phyloP scores from a whole-genome alignment of 352 stramenopile species.

The Phytopythium chamaehyphon region DNA sequence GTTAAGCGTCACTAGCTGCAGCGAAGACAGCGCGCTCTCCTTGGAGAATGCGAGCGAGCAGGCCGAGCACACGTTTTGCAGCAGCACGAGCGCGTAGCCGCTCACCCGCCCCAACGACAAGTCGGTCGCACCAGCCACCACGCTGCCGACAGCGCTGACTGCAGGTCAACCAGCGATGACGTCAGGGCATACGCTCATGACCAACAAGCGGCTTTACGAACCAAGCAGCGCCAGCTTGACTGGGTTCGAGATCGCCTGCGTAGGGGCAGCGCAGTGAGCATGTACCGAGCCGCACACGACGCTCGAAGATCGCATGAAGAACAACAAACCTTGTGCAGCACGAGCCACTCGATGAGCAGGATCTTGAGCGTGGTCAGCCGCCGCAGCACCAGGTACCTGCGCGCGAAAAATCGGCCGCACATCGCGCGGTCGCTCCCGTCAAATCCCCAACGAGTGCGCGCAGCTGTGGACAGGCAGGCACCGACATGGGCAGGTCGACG shows the following conservation, averaged over 20 bases:
- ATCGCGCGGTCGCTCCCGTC: background rate
- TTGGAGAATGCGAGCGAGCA: conserved; percentile 62
- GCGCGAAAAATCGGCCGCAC: background rate
- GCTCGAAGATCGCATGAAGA: background rate
- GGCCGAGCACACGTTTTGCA: conserved; percentile 69
- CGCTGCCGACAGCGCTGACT: conserved; percentile 58
- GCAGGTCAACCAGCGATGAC: too few species aligned
- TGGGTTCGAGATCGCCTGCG: conserved; percentile 33
- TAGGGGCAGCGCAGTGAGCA: background rate
- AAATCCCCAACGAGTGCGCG: background rate
- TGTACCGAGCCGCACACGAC: background rate
- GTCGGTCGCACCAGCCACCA: conserved; percentile 57
- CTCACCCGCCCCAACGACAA: conserved; percentile 32
- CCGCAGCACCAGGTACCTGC: conserved; percentile 58
- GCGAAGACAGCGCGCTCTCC: conserved; percentile 45
- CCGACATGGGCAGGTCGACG: conserved; percentile 77
- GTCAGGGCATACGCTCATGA: background rate
- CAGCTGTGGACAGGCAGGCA: background rate
- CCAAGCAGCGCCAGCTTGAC: conserved; percentile 61
- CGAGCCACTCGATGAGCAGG: conserved; percentile 73
- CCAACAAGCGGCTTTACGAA: too few species aligned
- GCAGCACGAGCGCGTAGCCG: conserved; percentile 52
- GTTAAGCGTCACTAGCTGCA: conserved; percentile 55
- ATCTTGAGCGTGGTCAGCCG: conserved; percentile 72
- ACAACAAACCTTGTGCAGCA: conserved; percentile 45